These are phyloP conservation scores for Chytriomyces hyalinus DNA, from an alignment of 192 early-diverging fungal species.

Conservation along the genomic window DNA sequence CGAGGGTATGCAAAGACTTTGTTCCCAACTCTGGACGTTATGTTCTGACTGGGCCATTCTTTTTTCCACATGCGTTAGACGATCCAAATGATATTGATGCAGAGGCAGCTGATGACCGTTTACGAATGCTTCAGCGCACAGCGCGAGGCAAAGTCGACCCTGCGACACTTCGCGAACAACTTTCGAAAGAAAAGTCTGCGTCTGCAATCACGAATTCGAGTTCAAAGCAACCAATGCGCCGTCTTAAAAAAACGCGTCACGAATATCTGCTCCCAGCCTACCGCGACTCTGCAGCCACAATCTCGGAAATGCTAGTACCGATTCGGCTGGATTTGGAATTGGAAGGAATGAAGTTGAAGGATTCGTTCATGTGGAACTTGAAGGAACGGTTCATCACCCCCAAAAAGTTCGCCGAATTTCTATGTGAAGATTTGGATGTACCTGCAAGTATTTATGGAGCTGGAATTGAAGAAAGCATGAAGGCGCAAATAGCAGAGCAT, in stretches of 20 bases:
- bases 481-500: conserved; percentile 62
- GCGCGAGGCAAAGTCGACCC: not conserved
- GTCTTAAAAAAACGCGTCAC: conserved; percentile 12
- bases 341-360: conserved; percentile 57
- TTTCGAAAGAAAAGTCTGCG: not conserved
- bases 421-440: conserved; percentile 79
- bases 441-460: conserved; percentile 53
- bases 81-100: conserved; percentile 32
- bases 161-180: not conserved
- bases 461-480: conserved; percentile 62
- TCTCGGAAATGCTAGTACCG: conserved; percentile 50
- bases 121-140: not conserved
- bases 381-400: conserved; percentile 67
- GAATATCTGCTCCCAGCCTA: conserved; percentile 34
- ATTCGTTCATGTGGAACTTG: conserved; percentile 64
- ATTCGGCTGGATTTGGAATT: conserved; percentile 59
- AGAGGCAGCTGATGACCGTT: conserved; percentile 12
- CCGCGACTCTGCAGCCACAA: conserved; percentile 29
- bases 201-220: not conserved
- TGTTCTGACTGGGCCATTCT: not conserved
- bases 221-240: not conserved
- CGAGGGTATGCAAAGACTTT: not conserved
- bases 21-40: too few relatives aligned
- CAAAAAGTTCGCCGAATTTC: conserved; percentile 82
- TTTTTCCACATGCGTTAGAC: not conserved